Conservation (phyloP, 345 rosid species). For the Passiflora organensis region DNA sequence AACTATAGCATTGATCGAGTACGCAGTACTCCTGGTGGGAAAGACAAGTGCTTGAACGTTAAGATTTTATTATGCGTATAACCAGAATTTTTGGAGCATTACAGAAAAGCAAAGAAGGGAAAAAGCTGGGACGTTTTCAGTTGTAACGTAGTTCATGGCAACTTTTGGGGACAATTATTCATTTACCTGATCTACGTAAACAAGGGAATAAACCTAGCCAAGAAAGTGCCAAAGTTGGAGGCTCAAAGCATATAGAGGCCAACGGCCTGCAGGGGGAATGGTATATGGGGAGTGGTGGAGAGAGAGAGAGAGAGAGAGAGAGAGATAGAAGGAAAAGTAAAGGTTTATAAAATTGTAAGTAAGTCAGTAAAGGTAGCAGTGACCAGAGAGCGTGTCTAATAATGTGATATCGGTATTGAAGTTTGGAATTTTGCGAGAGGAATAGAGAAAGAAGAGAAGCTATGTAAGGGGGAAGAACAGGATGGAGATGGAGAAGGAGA, state of each 20-base stretch:
- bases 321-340: neutral
- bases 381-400: constrained; percentile 22
- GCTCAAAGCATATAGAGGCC: constrained; percentile 20
- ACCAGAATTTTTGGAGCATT: constrained; percentile 26
- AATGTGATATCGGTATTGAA: constrained; percentile 22
- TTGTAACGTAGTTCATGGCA: constrained; percentile 30
- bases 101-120: constrained; percentile 10
- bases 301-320: neutral
- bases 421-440: constrained; percentile 25
- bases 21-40: too few species aligned
- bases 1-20: too few species aligned
- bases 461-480: neutral
- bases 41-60: too few species aligned
- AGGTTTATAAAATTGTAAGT: constrained; percentile 8
- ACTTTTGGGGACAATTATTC: constrained; percentile 41
- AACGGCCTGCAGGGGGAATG: neutral
- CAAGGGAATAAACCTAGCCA: constrained; percentile 32
- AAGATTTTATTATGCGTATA: too few species aligned
- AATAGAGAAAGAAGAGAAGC: constrained; percentile 4
- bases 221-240: constrained; percentile 30
- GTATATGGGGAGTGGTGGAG: too few species aligned
- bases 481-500: constrained; percentile 22
- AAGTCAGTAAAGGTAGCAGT: constrained; percentile 26
- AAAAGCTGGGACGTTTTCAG: constrained; percentile 17
- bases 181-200: constrained; percentile 39